A percentile compares a stretch with the other conserved stretches of the same genome.
Evolutionary conservation across 2,329 filamentous ascomycete genomes (phyloP).

Genomic region (Metarhizium robertsii): DNA sequence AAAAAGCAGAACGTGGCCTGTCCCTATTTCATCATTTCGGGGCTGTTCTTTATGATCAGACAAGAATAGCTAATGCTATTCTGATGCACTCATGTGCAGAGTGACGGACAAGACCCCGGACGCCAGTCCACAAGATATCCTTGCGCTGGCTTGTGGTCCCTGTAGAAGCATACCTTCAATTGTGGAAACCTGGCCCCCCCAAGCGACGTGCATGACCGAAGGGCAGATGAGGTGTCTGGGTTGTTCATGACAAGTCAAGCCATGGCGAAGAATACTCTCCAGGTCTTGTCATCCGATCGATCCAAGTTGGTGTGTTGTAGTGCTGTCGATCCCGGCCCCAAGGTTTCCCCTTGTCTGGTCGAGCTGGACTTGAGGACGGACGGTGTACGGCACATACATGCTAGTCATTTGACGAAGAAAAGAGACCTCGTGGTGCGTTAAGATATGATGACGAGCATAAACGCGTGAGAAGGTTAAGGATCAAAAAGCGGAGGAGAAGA

Average conservation of each 20-base stretch:
- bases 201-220: constrained; percentile 1
- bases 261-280: not conserved
- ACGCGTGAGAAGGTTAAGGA: not conserved
- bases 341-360: not conserved
- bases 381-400: not conserved
- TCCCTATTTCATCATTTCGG: not conserved
- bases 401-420: not conserved
- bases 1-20: not conserved
- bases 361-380: not conserved
- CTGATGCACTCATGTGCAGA: not conserved
- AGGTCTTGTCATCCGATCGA: constrained; percentile 4
- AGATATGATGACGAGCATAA: not conserved
- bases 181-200: not conserved
- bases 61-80: not conserved
- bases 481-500: not conserved
- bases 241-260: not conserved
- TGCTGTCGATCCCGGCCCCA: not conserved
- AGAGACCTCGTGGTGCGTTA: too few relatives aligned
- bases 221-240: constrained; percentile 1
- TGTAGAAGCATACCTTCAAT: not conserved
- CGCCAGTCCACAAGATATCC: not conserved
- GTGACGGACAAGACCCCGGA: not conserved
- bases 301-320: not conserved
- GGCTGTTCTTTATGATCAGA: not conserved
- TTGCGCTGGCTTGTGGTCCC: not conserved